These are phyloP conservation scores for Furculomyces boomerangus DNA, from an alignment of 371 early-diverging fungal genomes.

Conservation along the genomic window DNA sequence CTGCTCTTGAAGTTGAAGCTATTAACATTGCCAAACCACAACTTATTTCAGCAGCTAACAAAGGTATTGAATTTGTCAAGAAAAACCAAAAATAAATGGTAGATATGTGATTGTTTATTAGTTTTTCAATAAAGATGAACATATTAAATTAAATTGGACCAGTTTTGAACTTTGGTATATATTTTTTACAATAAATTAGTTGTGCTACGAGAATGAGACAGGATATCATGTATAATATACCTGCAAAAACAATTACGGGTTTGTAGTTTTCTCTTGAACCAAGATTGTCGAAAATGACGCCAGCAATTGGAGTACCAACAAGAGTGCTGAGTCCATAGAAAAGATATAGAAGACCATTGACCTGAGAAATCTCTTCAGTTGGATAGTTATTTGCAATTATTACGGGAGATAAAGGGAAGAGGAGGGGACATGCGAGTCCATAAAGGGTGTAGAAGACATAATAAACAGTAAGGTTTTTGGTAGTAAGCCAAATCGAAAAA, in stretches of 20 bases:
- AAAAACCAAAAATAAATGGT: too few relatives aligned
- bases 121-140: too few relatives aligned
- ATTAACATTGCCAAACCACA: constrained; percentile 73
- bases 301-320: constrained; percentile 13
- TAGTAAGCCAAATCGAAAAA: constrained; percentile 4
- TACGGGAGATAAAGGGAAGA: constrained; percentile 26
- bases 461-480: constrained; percentile 17
- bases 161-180: neutral
- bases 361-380: constrained; percentile 12
- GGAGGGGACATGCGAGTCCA: constrained; percentile 25
- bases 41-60: constrained; percentile 84
- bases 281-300: constrained; percentile 14
- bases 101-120: too few relatives aligned
- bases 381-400: constrained; percentile 20
- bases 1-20: constrained; percentile 80
- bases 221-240: neutral
- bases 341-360: constrained; percentile 13
- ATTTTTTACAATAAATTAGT: neutral
- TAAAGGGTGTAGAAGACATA: constrained; percentile 24
- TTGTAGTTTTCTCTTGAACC: constrained; percentile 9
- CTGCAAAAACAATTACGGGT: constrained; percentile 12
- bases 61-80: constrained; percentile 49
- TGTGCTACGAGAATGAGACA: neutral
- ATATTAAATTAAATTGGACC: neutral
- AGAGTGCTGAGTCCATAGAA: constrained; percentile 10